These are phyloP conservation scores for Tricholoma furcatifolium DNA, from an alignment of 768 basidiomycete species.

Conservation along the genomic window DNA sequence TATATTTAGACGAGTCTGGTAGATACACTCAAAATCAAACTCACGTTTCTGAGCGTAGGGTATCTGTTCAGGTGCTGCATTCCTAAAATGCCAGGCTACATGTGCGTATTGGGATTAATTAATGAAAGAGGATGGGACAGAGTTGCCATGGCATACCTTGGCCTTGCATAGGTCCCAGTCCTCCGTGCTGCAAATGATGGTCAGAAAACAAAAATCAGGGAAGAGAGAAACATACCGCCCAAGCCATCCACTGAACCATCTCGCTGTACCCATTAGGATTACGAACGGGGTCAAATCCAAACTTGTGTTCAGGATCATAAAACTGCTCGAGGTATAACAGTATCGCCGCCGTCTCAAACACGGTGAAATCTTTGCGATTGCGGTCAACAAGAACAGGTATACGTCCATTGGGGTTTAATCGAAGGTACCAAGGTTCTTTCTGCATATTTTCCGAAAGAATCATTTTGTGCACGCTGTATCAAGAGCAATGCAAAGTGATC, in stretches of 20 bases:
- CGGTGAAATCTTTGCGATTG: constrained; percentile 28
- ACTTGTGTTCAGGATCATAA: constrained; percentile 41
- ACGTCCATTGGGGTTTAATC: constrained; percentile 40
- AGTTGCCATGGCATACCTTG: constrained; percentile 12
- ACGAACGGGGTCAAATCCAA: constrained; percentile 34
- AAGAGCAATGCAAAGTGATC: not conserved
- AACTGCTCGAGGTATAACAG: constrained; percentile 41
- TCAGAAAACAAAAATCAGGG: not conserved
- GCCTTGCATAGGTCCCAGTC: constrained; percentile 20
- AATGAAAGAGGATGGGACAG: not conserved
- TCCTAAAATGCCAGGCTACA: constrained; percentile 14
- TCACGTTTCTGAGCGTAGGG: constrained; percentile 18
- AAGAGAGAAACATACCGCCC: constrained; percentile 22
- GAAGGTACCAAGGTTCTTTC: constrained; percentile 34
- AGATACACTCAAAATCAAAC: not conserved
- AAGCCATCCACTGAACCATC: constrained; percentile 49
- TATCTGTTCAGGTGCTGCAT: constrained; percentile 15
- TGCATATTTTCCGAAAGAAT: constrained; percentile 18
- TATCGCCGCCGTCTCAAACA: constrained; percentile 47
- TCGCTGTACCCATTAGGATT: constrained; percentile 34
- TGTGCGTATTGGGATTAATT: not conserved
- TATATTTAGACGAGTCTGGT: not conserved
- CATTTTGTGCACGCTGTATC: constrained; percentile 18
- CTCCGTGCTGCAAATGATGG: constrained; percentile 13
- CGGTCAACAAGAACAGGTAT: constrained; percentile 36